Percentiles rank a stretch among this genome's conserved stretches.
Conservation (phyloP, 805 yeast species). For the Wickerhamiella qilinensis region DNA sequence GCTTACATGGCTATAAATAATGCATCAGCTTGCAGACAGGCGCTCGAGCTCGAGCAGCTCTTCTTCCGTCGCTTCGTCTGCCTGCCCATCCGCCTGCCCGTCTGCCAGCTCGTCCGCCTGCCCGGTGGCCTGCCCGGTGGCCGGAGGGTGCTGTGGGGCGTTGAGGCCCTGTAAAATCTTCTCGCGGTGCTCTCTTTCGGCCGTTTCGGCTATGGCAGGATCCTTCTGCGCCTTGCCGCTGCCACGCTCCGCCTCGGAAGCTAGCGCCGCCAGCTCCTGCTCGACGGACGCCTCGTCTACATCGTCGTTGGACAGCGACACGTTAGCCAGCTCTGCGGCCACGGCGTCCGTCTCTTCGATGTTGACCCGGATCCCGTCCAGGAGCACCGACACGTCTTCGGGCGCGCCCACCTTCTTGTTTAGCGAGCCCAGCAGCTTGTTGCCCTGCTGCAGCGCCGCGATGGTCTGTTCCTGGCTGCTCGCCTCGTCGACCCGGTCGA, state of each 20-base stretch:
- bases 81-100: too few relatives aligned
- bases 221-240: not conserved
- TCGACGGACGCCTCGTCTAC: constrained; percentile 22
- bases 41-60: too few relatives aligned
- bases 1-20: too few relatives aligned
- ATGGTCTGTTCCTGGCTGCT: constrained; percentile 26
- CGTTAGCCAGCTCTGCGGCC: constrained; percentile 20
- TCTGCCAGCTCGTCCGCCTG: too few relatives aligned
- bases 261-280: constrained; percentile 24
- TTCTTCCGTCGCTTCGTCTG: too few relatives aligned
- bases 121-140: too few relatives aligned
- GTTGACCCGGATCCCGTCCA: constrained; percentile 28
- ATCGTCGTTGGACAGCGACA: constrained; percentile 17
- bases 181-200: too few relatives aligned
- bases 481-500: constrained; percentile 29
- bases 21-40: too few relatives aligned
- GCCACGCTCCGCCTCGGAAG: too few relatives aligned
- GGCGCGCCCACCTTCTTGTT: constrained; percentile 29
- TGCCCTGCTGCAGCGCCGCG: constrained; percentile 25
- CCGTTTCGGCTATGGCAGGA: not conserved
- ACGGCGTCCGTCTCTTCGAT: constrained; percentile 25
- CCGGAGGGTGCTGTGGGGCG: too few relatives aligned
- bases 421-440: constrained; percentile 23
- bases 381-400: constrained; percentile 27
- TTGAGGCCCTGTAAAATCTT: too few relatives aligned